phyloP scores from a whole-genome alignment of 441 rosid genomes.

The Eruca vesicaria region DNA sequence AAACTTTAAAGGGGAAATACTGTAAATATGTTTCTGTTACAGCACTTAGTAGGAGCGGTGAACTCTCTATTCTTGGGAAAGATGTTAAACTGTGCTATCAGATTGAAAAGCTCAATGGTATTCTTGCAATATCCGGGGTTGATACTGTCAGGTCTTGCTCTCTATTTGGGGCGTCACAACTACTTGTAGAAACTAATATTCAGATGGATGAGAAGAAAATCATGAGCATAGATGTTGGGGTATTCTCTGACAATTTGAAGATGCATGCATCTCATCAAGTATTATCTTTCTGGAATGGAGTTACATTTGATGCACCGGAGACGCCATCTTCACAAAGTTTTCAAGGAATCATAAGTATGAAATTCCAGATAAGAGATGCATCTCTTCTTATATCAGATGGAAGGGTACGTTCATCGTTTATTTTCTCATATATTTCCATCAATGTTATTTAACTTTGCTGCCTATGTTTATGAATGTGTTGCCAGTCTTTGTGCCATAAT shows the following conservation, averaged over 20 bases:
- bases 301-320: conserved; percentile 53
- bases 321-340: conserved; percentile 52
- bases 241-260: conserved; percentile 63
- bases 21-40: conserved; percentile 53
- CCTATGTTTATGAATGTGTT: not conserved
- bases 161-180: conserved; percentile 59
- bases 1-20: conserved; percentile 38
- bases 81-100: conserved; percentile 51
- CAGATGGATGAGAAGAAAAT: conserved; percentile 37
- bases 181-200: conserved; percentile 51
- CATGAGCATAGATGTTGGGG: conserved; percentile 37
- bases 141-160: conserved; percentile 54
- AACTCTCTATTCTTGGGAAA: conserved; percentile 46
- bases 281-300: conserved; percentile 67
- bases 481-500: conserved; percentile 11
- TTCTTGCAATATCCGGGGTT: conserved; percentile 41
- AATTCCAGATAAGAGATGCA: conserved; percentile 55
- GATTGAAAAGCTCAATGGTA: conserved; percentile 54
- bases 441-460: conserved; percentile 3
- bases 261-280: conserved; percentile 71
- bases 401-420: conserved; percentile 54
- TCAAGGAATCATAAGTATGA: conserved; percentile 44
- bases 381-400: conserved; percentile 88
- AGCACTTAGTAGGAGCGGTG: conserved; percentile 46
- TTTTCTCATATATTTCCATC: conserved; percentile 13